These are phyloP conservation scores for Vicia villosa DNA, from an alignment of 306 rosid genomes.

Conservation along the genomic window DNA sequence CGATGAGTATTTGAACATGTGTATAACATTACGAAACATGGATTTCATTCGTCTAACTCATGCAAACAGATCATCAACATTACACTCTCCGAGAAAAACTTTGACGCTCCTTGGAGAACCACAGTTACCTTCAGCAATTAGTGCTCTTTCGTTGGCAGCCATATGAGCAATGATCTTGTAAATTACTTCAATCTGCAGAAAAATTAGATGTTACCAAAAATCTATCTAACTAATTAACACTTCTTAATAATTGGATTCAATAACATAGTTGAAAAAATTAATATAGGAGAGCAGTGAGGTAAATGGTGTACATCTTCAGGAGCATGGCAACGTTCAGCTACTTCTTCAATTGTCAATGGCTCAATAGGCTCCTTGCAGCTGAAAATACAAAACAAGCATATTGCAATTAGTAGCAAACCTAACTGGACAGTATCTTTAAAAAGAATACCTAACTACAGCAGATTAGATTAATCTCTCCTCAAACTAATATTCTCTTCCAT, in stretches of 20 bases:
- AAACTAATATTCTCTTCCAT: not conserved
- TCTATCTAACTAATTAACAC: no score
- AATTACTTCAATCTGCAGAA: constrained; percentile 76
- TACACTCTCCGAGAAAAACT: constrained; percentile 81
- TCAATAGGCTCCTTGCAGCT: constrained; percentile 54
- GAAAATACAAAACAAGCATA: constrained; percentile 34
- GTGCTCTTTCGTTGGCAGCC: constrained; percentile 88
- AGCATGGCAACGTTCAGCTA: constrained; percentile 56
- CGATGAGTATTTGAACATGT: constrained; percentile 35
- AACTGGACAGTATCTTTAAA: not conserved
- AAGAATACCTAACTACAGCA: not conserved
- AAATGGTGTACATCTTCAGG: constrained; percentile 61
- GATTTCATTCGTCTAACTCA: constrained; percentile 37
- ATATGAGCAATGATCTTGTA: constrained; percentile 83
- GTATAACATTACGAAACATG: constrained; percentile 12
- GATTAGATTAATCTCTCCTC: not conserved
- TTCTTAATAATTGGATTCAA: constrained; percentile 8
- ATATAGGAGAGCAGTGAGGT: constrained; percentile 6
- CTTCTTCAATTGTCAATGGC: constrained; percentile 47
- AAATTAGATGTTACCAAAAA: not conserved
- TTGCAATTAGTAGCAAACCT: not conserved
- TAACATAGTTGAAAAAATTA: constrained; percentile 8
- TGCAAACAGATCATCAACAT: constrained; percentile 60
- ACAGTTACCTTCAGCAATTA: constrained; percentile 84
- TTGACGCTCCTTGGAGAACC: constrained; percentile 85